Evolutionary conservation across 495 filamentous ascomycete genomes (phyloP).

Genomic region (Podospora sp.): DNA sequence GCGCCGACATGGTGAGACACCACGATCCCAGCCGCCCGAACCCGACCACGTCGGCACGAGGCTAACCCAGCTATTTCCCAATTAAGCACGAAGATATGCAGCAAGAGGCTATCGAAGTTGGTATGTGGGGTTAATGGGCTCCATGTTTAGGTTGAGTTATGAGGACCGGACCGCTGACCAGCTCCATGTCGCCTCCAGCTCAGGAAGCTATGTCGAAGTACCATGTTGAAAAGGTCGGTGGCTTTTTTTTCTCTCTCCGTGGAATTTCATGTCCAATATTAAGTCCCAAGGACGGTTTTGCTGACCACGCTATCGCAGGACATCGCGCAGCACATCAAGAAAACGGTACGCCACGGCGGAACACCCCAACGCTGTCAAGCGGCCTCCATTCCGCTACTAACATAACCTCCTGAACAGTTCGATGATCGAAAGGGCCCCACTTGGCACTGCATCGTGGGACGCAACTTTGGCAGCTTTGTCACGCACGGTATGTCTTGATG

Average conservation of each 20-base stretch:
- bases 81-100: constrained; percentile 92
- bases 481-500: constrained; percentile 74
- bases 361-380: constrained; percentile 7
- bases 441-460: constrained; percentile 98
- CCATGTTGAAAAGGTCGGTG: constrained; percentile 84
- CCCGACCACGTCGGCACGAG: constrained; percentile 1
- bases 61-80: constrained; percentile 30
- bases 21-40: constrained; percentile 5
- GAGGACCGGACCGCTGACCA: constrained; percentile 3
- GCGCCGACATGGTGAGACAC: constrained; percentile 88
- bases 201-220: constrained; percentile 91
- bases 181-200: constrained; percentile 53
- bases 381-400: constrained; percentile 18
- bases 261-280: constrained; percentile 3
- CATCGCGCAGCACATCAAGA: constrained; percentile 96
- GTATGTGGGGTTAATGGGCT: constrained; percentile 56
- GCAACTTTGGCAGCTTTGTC: constrained; percentile 99
- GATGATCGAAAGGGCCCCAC: constrained; percentile 89
- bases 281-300: neutral
- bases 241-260: neutral
- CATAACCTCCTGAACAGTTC: constrained; percentile 57
- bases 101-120: constrained; percentile 87
- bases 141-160: neutral
- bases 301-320: constrained; percentile 57
- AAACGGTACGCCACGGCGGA: constrained; percentile 63